These are phyloP conservation scores for Picochlorum sp. DNA, from an alignment of 139 green algal genomes.

Conservation along the genomic window DNA sequence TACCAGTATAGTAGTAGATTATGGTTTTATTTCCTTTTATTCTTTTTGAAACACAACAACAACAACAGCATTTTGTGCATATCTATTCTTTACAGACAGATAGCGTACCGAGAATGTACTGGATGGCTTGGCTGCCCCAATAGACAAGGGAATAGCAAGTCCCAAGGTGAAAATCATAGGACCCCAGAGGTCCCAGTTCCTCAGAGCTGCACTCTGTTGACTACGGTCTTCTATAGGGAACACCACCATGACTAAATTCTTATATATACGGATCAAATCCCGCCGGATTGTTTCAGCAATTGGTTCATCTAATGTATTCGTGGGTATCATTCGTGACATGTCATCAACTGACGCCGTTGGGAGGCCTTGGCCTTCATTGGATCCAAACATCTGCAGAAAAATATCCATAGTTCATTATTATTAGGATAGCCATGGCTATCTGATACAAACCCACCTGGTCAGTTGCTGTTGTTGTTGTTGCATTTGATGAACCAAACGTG, in stretches of 20 bases:
- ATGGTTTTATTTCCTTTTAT: too few relatives aligned
- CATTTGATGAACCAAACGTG: not conserved
- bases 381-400: too few relatives aligned
- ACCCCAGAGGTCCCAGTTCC: slow-evolving; percentile 98
- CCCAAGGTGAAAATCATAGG: slow-evolving; percentile 86
- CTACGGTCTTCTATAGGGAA: slow-evolving; percentile 69
- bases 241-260: slow-evolving; percentile 74
- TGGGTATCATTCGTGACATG: not conserved
- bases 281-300: slow-evolving; percentile 79
- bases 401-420: too few relatives aligned
- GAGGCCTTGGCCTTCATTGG: not conserved
- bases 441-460: too few relatives aligned
- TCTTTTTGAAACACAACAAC: too few relatives aligned
- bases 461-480: too few relatives aligned
- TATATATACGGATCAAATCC: slow-evolving; percentile 78
- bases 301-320: slow-evolving; percentile 86
- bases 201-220: slow-evolving; percentile 60
- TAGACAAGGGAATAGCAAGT: slow-evolving; percentile 64
- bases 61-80: too few relatives aligned
- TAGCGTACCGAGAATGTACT: slow-evolving; percentile 66
- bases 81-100: too few relatives aligned
- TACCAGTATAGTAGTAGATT: not conserved
- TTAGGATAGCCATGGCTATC: too few relatives aligned
- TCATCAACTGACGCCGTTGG: not conserved
- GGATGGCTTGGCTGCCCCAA: slow-evolving; percentile 45